These are phyloP conservation scores for Citrus unshiu DNA, from an alignment of 345 rosid genomes.

Conservation along the genomic window DNA sequence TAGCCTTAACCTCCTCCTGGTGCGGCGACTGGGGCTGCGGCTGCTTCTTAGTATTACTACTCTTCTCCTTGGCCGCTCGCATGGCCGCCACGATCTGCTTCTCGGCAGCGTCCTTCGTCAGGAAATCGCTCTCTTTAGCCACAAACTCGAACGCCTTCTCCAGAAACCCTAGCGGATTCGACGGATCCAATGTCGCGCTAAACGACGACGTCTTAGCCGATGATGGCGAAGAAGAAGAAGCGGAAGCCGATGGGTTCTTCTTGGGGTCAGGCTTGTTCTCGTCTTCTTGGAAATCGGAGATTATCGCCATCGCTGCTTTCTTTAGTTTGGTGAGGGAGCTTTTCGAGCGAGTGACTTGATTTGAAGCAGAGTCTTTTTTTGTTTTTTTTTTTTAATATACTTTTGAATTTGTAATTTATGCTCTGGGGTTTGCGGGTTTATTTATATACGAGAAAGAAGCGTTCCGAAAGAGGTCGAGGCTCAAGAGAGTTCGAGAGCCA, in stretches of 20 bases:
- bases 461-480: not conserved
- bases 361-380: not conserved
- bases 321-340: not conserved
- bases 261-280: constrained; percentile 18
- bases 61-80: constrained; percentile 50
- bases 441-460: not conserved
- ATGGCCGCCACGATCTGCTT: constrained; percentile 55
- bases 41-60: constrained; percentile 32
- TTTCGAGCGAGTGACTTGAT: not conserved
- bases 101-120: constrained; percentile 54
- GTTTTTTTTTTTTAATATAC: no score
- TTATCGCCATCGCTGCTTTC: constrained; percentile 59
- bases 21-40: constrained; percentile 8
- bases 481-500: constrained; percentile 10
- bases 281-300: constrained; percentile 74
- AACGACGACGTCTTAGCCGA: constrained; percentile 30
- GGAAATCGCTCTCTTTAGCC: constrained; percentile 64
- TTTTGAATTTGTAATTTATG: no score
- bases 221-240: constrained; percentile 17
- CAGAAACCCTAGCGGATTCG: constrained; percentile 63
- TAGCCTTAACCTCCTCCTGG: constrained; percentile 18
- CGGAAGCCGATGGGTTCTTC: not conserved
- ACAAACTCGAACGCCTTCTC: constrained; percentile 67
- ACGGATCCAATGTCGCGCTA: constrained; percentile 55
- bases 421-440: no score